Percentiles rank a stretch among this genome's conserved stretches.
Evolutionary conservation across 768 basidiomycete species (phyloP).

Genomic region (Megacollybia marginata): DNA sequence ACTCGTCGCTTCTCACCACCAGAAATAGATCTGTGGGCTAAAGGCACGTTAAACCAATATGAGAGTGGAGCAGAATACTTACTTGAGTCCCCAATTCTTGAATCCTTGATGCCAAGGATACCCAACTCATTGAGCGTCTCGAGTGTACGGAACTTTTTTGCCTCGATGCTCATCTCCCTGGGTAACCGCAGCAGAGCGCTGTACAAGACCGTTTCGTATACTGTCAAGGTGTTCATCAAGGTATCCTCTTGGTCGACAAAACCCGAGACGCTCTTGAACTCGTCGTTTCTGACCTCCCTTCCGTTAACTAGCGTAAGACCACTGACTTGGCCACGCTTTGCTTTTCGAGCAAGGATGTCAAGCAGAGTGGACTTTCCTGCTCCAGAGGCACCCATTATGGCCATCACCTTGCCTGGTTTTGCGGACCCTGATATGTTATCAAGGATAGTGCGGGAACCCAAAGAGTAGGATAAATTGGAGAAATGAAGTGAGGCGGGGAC

Average conservation of each 20-base stretch:
- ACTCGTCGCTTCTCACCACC: constrained; percentile 97
- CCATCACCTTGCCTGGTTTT: constrained; percentile 85
- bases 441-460: constrained; percentile 64
- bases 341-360: constrained; percentile 89
- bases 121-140: constrained; percentile 97
- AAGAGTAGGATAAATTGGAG: constrained; percentile 71
- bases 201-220: constrained; percentile 95
- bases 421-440: constrained; percentile 76
- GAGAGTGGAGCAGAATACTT: constrained; percentile 15
- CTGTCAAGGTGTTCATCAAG: constrained; percentile 92
- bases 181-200: constrained; percentile 87
- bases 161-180: constrained; percentile 89
- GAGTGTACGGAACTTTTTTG: constrained; percentile 90
- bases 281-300: constrained; percentile 57
- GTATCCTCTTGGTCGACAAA: constrained; percentile 99
- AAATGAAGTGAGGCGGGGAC: constrained; percentile 94
- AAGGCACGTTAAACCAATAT: neutral
- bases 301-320: constrained; percentile 86
- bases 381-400: constrained; percentile 95
- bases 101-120: constrained; percentile 84
- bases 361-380: constrained; percentile 96
- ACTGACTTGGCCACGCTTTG: constrained; percentile 69
- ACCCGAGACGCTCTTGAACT: constrained; percentile 83
- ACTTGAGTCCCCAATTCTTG: constrained; percentile 85
- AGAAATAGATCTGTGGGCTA: constrained; percentile 84